Evolutionary conservation across 2,329 filamentous ascomycete species (phyloP).

Genomic region (Aschersonia sp.): DNA sequence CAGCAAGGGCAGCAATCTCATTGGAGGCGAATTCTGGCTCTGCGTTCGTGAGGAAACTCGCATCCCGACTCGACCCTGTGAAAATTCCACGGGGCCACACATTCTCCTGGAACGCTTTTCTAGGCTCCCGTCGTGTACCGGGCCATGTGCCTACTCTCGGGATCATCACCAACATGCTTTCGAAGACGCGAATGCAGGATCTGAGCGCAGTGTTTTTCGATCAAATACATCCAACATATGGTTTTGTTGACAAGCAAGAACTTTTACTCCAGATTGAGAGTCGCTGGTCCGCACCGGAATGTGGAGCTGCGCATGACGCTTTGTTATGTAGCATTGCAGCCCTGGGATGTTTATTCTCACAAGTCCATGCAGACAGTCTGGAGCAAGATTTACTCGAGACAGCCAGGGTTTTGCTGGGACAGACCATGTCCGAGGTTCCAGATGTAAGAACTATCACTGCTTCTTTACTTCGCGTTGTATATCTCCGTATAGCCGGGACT

Average conservation of each 20-base stretch:
- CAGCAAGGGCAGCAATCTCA: conserved; percentile 7
- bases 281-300: conserved; percentile 17
- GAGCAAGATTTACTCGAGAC: conserved; percentile 30
- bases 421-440: neutral
- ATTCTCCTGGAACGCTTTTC: conserved; percentile 37
- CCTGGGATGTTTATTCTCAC: conserved; percentile 35
- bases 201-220: conserved; percentile 34
- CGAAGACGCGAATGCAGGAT: conserved; percentile 19
- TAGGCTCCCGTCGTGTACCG: conserved; percentile 17
- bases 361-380: conserved; percentile 19
- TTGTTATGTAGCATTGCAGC: conserved; percentile 40
- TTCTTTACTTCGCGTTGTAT: conserved; percentile 38
- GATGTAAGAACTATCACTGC: conserved; percentile 22
- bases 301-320: conserved; percentile 24
- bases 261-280: conserved; percentile 14
- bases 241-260: conserved; percentile 25
- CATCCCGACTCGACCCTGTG: conserved; percentile 34
- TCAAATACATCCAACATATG: conserved; percentile 36
- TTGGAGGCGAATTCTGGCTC: conserved; percentile 39
- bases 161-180: neutral
- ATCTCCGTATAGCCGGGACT: conserved; percentile 35
- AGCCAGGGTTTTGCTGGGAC: neutral
- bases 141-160: conserved; percentile 10
- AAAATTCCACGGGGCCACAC: conserved; percentile 36
- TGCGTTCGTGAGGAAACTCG: conserved; percentile 37